Percentiles rank a stretch among this genome's conserved stretches.
Conservation (phyloP, 306 rosid species). For the Sesbania bispinosa region DNA sequence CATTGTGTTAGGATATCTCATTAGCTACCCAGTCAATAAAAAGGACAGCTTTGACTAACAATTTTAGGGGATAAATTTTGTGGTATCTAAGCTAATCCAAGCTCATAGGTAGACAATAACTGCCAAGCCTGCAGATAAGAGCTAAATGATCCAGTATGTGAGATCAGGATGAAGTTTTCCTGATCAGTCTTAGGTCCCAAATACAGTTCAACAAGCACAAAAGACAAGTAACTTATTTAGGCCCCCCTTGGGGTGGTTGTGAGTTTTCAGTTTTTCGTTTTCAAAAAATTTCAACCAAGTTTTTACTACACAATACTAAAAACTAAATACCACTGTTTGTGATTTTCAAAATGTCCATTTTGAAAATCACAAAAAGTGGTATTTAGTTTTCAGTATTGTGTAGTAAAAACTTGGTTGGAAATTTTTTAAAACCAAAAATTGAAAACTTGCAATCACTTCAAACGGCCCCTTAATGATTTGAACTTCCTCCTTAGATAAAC, state of each 20-base stretch:
- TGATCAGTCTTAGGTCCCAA: background rate
- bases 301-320: no score
- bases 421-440: no score
- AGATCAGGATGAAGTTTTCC: background rate
- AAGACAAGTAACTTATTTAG: background rate
- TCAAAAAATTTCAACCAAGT: no score
- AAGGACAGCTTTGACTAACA: background rate
- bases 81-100: background rate
- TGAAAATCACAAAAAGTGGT: no score
- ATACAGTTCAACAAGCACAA: background rate
- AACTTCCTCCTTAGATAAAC: constrained; percentile 1
- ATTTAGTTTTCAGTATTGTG: no score
- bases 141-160: background rate
- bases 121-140: background rate
- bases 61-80: background rate
- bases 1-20: background rate
- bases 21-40: constrained; percentile 1
- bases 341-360: no score
- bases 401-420: no score
- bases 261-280: no score
- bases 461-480: background rate
- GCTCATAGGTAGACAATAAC: background rate
- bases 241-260: no score
- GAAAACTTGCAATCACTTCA: no score
- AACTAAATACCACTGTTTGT: no score